Evolutionary conservation across 2,329 filamentous ascomycete species (phyloP).

Genomic region (Lizonia empirigonia): DNA sequence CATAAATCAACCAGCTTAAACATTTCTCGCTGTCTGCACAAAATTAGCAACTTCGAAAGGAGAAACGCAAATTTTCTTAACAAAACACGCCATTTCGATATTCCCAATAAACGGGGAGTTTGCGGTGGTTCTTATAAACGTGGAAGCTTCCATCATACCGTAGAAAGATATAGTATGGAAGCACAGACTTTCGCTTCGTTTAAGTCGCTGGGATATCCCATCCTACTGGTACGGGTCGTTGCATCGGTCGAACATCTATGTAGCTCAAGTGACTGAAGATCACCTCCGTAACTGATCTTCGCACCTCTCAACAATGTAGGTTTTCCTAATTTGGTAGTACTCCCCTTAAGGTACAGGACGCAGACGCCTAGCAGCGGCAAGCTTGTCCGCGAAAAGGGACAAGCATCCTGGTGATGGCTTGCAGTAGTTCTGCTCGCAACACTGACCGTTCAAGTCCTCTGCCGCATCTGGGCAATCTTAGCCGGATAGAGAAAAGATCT

Average conservation of each 20-base stretch:
- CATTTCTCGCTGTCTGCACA: too few relatives aligned
- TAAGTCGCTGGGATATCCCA: conserved; percentile 15
- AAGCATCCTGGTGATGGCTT: conserved; percentile 19
- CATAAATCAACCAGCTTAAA: too few relatives aligned
- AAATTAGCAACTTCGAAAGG: too few relatives aligned
- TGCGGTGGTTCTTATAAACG: conserved; percentile 19
- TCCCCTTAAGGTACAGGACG: not conserved
- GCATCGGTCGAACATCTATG: conserved; percentile 4
- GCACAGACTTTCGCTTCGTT: conserved; percentile 6
- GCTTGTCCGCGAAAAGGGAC: conserved; percentile 2
- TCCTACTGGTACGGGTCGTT: conserved; percentile 13
- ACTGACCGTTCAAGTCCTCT: not conserved
- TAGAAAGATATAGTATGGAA: conserved; percentile 17
- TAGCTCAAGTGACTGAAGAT: conserved; percentile 18
- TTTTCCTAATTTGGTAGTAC: not conserved
- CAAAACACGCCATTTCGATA: not conserved
- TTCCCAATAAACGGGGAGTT: conserved; percentile 21
- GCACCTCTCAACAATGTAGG: conserved; percentile 12
- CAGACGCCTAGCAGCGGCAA: conserved; percentile 8
- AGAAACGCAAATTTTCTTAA: too few relatives aligned
- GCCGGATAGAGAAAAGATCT: conserved; percentile 1
- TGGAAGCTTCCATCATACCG: conserved; percentile 17
- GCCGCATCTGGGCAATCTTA: not conserved
- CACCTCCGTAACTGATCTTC: conserved; percentile 8
- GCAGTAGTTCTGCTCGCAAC: conserved; percentile 17